Conservation (phyloP, 179 eudicot genomes). For the Beta lomatogona region DNA sequence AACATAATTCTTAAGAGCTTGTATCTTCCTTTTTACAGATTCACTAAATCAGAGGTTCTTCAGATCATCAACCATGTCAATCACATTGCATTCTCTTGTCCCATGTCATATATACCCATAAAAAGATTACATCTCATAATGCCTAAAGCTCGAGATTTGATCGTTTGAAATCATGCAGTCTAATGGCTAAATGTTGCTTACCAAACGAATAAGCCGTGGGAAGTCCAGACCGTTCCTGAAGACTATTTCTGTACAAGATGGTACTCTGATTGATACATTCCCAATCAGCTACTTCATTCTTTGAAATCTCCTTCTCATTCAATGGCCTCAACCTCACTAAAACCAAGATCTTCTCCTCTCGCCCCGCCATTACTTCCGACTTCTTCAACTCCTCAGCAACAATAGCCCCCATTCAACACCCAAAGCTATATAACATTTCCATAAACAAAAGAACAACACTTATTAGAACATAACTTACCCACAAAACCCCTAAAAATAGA, state of each 20-base stretch:
- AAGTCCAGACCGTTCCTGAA: slow-evolving; percentile 91
- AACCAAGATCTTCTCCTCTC: slow-evolving; percentile 86
- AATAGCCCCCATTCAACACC: slow-evolving; percentile 64
- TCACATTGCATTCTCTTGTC: neutral
- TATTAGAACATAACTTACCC: slow-evolving; percentile 17
- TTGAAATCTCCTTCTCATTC: slow-evolving; percentile 77
- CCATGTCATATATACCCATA: neutral
- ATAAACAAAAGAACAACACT: slow-evolving; percentile 27
- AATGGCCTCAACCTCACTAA: slow-evolving; percentile 93
- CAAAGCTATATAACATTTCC: slow-evolving; percentile 18
- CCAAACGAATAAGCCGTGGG: slow-evolving; percentile 91
- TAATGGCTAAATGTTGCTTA: slow-evolving; percentile 30
- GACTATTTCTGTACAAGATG: slow-evolving; percentile 84
- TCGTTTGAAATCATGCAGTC: too few relatives aligned
- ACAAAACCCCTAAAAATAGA: slow-evolving; percentile 20
- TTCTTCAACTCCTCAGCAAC: slow-evolving; percentile 64
- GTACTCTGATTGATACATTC: slow-evolving; percentile 89
- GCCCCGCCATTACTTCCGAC: slow-evolving; percentile 52
- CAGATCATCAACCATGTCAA: neutral
- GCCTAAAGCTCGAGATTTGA: neutral
- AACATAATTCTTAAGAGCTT: neutral
- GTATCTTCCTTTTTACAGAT: neutral
- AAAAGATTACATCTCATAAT: neutral
- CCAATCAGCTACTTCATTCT: slow-evolving; percentile 88
- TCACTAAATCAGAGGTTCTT: neutral